These are phyloP conservation scores for Plenodomus lindquistii DNA, from an alignment of 2,329 filamentous ascomycete species.

Conservation along the genomic window DNA sequence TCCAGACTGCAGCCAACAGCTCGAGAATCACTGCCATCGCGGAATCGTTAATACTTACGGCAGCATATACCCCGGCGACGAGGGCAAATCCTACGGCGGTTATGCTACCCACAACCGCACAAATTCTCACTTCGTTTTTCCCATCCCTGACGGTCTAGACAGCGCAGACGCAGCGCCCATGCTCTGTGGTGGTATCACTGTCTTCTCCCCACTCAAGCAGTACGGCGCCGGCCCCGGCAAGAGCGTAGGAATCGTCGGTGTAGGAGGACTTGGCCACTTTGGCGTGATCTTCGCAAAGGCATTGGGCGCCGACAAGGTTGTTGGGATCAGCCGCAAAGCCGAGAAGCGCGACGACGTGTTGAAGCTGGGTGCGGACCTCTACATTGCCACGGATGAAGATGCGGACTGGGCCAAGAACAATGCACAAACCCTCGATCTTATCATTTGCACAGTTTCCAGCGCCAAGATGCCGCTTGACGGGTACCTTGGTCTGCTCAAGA, in stretches of 20 bases:
- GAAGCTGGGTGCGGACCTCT: slow-evolving; percentile 64
- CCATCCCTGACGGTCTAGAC: slow-evolving; percentile 74
- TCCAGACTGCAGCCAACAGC: slow-evolving; percentile 51
- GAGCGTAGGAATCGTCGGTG: slow-evolving; percentile 73
- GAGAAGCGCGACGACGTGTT: slow-evolving; percentile 64
- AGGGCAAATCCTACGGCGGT: slow-evolving; percentile 63
- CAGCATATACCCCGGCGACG: slow-evolving; percentile 55
- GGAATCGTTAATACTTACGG: slow-evolving; percentile 50
- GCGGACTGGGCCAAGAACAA: slow-evolving; percentile 62
- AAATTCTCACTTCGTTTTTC: slow-evolving; percentile 73
- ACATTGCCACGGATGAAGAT: slow-evolving; percentile 63
- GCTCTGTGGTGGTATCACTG: slow-evolving; percentile 81
- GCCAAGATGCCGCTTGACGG: slow-evolving; percentile 57
- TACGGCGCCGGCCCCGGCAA: slow-evolving; percentile 76
- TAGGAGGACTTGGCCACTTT: slow-evolving; percentile 75
- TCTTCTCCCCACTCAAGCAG: slow-evolving; percentile 74
- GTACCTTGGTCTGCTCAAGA: slow-evolving; percentile 64
- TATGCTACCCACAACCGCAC: slow-evolving; percentile 69
- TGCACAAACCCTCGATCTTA: slow-evolving; percentile 58
- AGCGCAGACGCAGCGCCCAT: slow-evolving; percentile 69
- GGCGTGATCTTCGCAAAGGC: slow-evolving; percentile 72
- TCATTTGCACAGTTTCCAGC: slow-evolving; percentile 60
- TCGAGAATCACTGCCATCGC: slow-evolving; percentile 55
- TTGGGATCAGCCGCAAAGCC: slow-evolving; percentile 64
- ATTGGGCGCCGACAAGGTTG: slow-evolving; percentile 68